Evolutionary conservation across 2,329 filamentous ascomycete genomes (phyloP), one percentile per base, ranked within the genome.

Genomic region (Diplocarpon rosae): DNA sequence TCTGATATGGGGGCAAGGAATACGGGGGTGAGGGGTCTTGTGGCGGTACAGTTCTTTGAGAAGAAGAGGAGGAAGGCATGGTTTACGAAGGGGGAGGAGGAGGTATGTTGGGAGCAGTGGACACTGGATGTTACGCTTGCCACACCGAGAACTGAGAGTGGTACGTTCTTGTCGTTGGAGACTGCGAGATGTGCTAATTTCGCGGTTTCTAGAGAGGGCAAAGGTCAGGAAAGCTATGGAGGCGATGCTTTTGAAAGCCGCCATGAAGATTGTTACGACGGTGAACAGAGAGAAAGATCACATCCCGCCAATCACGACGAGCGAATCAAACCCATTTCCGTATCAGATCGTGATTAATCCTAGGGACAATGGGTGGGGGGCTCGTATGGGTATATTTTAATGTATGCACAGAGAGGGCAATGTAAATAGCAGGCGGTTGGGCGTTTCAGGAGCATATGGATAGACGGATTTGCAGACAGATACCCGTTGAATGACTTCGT

Each of bases 101-200:
- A 95, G 63, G 80, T 95, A 14, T 94, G 88, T 63, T 98, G 92
- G 92, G 92, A 96, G 71, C 80, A 79, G 59, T 98, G 92, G 92
- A 87, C 85, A 36, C 68, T 98, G 54, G 86, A 93, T 64, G 85
- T 96, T 40, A 93, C 88, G n/a, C 79, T 95, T 44, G 86, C 88
- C 9, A 88, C 87, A 56, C 89, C 90, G 27, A 72, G 83, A 59
- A 95, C 86, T 10, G 90, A 96, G 59, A 85, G 79, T 53, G 88
- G 87, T 93, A 68, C 57, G 80, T 62, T 37, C 30, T 24, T 33
- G 16, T 30, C 17, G 14, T 13, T 15, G 11, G 36, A 35, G 14
- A 28, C 20, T 29, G 34, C 13, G 2, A 6, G 3, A 16, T 12
- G 10, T 43, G 17, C 47, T 51, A 37, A 45, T 39, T 35, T 35